Base-by-base conservation (phyloP, 768 basidiomycete genomes). In the Boletales sp. region DNA sequence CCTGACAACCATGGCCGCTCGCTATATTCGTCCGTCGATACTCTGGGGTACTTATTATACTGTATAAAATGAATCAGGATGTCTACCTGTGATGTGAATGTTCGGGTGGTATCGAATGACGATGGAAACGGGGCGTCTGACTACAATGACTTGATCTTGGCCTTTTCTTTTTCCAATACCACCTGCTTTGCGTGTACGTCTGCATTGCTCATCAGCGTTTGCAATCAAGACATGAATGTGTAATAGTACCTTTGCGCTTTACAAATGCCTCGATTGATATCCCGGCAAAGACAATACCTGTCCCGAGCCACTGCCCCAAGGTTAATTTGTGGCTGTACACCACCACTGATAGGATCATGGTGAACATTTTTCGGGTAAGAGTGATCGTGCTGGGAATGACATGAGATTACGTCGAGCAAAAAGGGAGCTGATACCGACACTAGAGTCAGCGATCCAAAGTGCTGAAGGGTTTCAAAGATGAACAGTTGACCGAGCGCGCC, bases 401-500 rank as follows among this genome's bases (percentile, higher is more conserved):
- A 36, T 54, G 30, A 48, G 53, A 57, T 34, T 34, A 43, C 7
- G 50, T 47, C 4, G 11, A 8, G 3, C 30, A 11, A 8, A 15
- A 50, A 40, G 10, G 17, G 35, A 43, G 29, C 52, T 61, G 38
- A 24, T n/a, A 72, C 82, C 50, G 76, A 92, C 90, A 91, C 89
- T 30, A 94, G 72, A 4, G 92, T 94, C 51, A 95, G 74, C 2
- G 87, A 90, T 19, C 93, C 93, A 63, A 94, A 95, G 63, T 90
- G 87, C 52, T 91, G 87, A 54, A 93, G 71, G 0, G 94, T 97
- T 74, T 95, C 94, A 54, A 97, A 99, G 53, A 99, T 98, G 71
- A 99, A 99, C 8, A 98, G 72, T 69, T 98, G 97, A 0, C 97
- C 97, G 34, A 98, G 75, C 1, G 95, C 90, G 36, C 97, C 97